A percentile compares a stretch with the other conserved stretches of the same genome.
These are phyloP conservation scores for Apiospora aurea DNA, from an alignment of 2,329 filamentous ascomycete species.

Conservation along the genomic window DNA sequence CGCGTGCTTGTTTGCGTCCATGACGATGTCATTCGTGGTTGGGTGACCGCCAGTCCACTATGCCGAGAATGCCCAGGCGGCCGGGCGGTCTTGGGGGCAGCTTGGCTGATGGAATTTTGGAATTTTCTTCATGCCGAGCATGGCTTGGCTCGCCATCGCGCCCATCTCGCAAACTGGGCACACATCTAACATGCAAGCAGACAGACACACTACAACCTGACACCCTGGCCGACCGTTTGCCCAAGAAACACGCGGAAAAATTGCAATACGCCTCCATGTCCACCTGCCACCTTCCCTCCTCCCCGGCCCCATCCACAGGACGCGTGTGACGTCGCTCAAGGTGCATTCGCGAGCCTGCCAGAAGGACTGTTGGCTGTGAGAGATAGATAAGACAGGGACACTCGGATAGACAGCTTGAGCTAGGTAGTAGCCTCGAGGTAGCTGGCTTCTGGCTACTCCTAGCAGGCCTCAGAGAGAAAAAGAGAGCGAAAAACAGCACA, in stretches of 20 bases:
- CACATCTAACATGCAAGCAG: background rate
- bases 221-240: background rate
- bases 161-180: background rate
- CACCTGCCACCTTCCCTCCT: background rate
- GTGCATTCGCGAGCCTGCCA: constrained; percentile 1
- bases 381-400: background rate
- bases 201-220: background rate
- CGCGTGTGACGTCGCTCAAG: constrained; percentile 14
- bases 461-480: background rate
- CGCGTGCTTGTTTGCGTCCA: constrained; percentile 7
- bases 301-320: background rate
- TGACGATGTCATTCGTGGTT: constrained; percentile 1
- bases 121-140: constrained; percentile 2
- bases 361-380: background rate
- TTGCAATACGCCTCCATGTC: background rate
- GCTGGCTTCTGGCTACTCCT: no score
- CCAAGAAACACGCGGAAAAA: background rate
- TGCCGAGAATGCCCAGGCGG: constrained; percentile 22
- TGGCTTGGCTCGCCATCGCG: constrained; percentile 1
- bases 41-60: constrained; percentile 23
- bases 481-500: background rate
- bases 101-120: constrained; percentile 19
- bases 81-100: constrained; percentile 5
- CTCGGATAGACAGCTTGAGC: background rate
- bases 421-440: no score